Evolutionary conservation across 495 filamentous ascomycete genomes (phyloP).

Genomic region (Hypoxylon trugodes): DNA sequence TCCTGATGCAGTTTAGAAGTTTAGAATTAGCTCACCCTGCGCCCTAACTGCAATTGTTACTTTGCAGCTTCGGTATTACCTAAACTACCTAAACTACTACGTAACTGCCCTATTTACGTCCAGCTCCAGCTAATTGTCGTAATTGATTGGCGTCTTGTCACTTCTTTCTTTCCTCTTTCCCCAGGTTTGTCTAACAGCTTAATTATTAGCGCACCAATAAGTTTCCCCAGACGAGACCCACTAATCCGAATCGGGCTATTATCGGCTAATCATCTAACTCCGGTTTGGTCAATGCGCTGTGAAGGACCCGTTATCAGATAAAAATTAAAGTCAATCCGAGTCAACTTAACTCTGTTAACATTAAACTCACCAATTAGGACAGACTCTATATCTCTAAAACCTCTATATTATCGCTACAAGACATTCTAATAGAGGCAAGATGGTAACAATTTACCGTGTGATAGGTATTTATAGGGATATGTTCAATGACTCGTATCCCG

Average conservation of each 20-base stretch:
- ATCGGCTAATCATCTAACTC: slow-evolving; percentile 13
- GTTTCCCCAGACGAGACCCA: not conserved
- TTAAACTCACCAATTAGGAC: no score
- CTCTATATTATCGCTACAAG: no score
- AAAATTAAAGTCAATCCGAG: not conserved
- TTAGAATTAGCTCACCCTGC: slow-evolving; percentile 12
- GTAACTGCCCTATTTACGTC: no score
- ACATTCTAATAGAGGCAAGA: no score
- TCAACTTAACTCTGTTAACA: not conserved
- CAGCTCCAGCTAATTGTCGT: slow-evolving; percentile 10
- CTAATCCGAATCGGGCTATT: slow-evolving; percentile 8
- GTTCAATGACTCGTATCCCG: no score
- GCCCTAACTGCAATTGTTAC: no score
- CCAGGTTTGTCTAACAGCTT: slow-evolving; percentile 23
- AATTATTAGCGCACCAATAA: slow-evolving; percentile 32
- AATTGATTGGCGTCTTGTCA: slow-evolving; percentile 16
- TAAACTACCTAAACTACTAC: no score
- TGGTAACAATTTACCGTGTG: no score
- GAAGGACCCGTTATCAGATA: not conserved
- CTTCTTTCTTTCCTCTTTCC: no score
- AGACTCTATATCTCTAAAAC: no score
- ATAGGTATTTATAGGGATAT: no score
- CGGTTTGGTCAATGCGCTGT: slow-evolving; percentile 5
- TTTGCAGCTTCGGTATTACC: no score
- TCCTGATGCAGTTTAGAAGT: slow-evolving; percentile 15